Percentiles rank a stretch among this genome's conserved stretches.
These are phyloP conservation scores for Euptelea pleiosperma DNA, from an alignment of 164 flowering plant species.

Conservation along the genomic window DNA sequence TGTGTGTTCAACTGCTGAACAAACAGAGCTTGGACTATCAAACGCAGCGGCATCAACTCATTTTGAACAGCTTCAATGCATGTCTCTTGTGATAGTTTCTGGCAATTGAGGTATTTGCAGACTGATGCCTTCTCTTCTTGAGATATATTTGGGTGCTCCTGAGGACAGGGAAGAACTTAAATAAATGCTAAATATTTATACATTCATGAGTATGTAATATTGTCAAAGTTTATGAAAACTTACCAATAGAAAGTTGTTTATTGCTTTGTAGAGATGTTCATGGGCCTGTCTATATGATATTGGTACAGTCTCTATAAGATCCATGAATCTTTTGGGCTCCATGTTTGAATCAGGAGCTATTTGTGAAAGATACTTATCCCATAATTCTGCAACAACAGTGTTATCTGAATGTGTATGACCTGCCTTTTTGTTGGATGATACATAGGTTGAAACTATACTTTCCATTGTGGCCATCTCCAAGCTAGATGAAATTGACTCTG, in stretches of 20 bases:
- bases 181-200: neutral
- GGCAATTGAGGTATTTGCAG: constrained; percentile 84
- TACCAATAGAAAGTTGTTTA: constrained; percentile 44
- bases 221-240: constrained; percentile 12
- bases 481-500: constrained; percentile 42
- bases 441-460: constrained; percentile 50
- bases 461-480: constrained; percentile 59
- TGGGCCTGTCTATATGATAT: constrained; percentile 53
- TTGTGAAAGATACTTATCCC: constrained; percentile 66
- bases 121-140: constrained; percentile 70
- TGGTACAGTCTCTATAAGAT: constrained; percentile 66
- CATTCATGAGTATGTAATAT: neutral
- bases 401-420: constrained; percentile 30
- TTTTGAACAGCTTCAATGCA: constrained; percentile 91
- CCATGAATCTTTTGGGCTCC: constrained; percentile 52
- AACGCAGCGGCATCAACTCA: constrained; percentile 84
- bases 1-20: constrained; percentile 83
- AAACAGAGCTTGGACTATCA: constrained; percentile 87
- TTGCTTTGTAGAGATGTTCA: constrained; percentile 72
- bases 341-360: constrained; percentile 56
- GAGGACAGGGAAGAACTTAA: constrained; percentile 11
- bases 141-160: constrained; percentile 64
- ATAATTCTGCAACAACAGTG: constrained; percentile 55
- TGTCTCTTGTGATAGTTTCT: constrained; percentile 72
- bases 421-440: constrained; percentile 27